A percentile compares a stretch with the other conserved stretches of the same genome.
phyloP scores from a whole-genome alignment of 2,329 filamentous ascomycete species.

The Penicillium sp. region DNA sequence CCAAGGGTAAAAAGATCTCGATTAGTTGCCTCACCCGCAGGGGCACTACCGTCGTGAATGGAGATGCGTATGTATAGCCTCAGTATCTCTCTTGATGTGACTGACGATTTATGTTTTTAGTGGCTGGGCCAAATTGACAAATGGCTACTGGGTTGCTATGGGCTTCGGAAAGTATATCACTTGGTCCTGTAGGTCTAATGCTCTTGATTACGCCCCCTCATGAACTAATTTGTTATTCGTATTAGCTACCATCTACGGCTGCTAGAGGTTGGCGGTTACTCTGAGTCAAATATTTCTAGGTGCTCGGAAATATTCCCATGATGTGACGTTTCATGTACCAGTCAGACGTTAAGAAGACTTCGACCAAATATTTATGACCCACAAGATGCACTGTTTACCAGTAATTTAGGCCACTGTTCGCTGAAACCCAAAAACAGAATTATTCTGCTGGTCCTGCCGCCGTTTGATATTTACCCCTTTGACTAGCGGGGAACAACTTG shows the following conservation, averaged over 20 bases:
- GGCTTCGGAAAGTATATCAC: slow-evolving; percentile 5
- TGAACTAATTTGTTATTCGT: neutral
- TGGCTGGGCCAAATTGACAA: slow-evolving; percentile 6
- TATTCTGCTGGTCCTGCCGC: no score
- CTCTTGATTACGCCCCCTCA: neutral
- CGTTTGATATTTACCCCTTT: no score
- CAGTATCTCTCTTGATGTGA: neutral
- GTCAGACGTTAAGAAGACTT: no score
- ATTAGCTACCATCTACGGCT: neutral
- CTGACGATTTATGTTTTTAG: neutral
- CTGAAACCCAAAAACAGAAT: no score
- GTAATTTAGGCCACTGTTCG: no score
- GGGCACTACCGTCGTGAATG: slow-evolving; percentile 1
- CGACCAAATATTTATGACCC: no score
- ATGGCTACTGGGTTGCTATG: slow-evolving; percentile 5
- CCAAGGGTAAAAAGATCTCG: neutral
- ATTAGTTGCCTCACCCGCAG: slow-evolving; percentile 1
- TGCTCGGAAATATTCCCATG: no score
- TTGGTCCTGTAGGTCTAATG: neutral
- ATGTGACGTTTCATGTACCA: no score
- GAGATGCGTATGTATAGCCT: slow-evolving; percentile 1
- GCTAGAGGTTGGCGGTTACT: no score
- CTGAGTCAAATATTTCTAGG: no score
- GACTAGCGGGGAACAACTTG: no score
- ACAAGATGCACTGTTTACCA: no score